These are phyloP conservation scores for Cercospora sp. DNA, from an alignment of 2,329 filamentous ascomycete species.

Conservation along the genomic window DNA sequence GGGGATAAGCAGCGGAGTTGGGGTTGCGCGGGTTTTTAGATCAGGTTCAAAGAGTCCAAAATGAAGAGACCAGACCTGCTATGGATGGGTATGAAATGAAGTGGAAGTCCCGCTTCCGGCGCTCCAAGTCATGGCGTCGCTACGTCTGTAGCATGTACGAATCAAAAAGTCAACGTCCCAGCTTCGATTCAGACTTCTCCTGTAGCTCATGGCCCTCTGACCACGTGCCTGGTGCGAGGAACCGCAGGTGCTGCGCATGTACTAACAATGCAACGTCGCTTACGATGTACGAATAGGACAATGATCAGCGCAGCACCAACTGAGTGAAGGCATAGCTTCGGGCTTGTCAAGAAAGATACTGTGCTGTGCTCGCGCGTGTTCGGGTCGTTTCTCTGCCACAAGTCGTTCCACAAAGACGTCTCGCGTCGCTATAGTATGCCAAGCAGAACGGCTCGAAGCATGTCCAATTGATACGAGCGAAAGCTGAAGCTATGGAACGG, in stretches of 20 bases:
- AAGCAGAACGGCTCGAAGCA: not conserved
- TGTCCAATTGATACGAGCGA: not conserved
- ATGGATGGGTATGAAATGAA: slow-evolving; percentile 22
- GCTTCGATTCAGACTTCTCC: slow-evolving; percentile 8
- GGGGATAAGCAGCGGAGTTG: slow-evolving; percentile 23
- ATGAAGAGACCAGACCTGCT: slow-evolving; percentile 12
- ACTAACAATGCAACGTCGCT: not conserved
- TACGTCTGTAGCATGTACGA: slow-evolving; percentile 20
- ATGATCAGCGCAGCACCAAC: not conserved
- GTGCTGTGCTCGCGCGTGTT: not conserved
- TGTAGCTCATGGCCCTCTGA: not conserved
- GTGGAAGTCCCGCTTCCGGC: slow-evolving; percentile 19
- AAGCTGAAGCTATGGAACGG: not conserved
- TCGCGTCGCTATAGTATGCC: not conserved
- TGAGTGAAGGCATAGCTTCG: not conserved
- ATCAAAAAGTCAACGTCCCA: slow-evolving; percentile 23
- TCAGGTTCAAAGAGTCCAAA: slow-evolving; percentile 8
- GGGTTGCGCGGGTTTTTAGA: slow-evolving; percentile 20
- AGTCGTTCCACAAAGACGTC: not conserved
- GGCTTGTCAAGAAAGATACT: not conserved
- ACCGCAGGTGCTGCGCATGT: not conserved
- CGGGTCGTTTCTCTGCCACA: not conserved
- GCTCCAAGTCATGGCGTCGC: slow-evolving; percentile 15
- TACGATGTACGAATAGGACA: not conserved
- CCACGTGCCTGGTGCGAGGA: not conserved